A percentile compares a stretch with the other conserved stretches of the same genome.
These are phyloP conservation scores for Starmerella ratchasimensis DNA, from an alignment of 805 yeast species.

Conservation along the genomic window DNA sequence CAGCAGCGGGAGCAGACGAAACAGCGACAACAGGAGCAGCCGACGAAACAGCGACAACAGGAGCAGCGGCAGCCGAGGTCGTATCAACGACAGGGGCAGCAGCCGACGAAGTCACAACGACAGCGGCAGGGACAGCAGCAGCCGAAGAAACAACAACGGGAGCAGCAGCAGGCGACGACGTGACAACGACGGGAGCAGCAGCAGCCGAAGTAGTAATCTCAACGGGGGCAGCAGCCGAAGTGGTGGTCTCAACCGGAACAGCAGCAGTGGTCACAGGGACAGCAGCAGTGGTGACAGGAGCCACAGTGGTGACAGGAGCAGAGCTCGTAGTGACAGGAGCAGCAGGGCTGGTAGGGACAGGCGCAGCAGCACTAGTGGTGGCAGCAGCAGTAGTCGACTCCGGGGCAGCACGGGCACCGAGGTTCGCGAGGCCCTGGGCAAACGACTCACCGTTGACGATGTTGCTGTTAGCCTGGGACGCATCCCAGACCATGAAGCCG, in stretches of 20 bases:
- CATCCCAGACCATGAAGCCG: slow-evolving; percentile 80
- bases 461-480: slow-evolving; percentile 43
- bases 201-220: neutral
- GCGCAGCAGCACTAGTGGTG: slow-evolving; percentile 6
- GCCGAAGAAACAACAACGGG: neutral
- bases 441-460: slow-evolving; percentile 35
- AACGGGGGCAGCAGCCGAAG: neutral
- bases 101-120: neutral
- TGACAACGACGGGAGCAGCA: neutral
- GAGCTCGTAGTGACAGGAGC: slow-evolving; percentile 1
- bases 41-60: neutral
- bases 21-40: neutral
- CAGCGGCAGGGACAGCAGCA: neutral
- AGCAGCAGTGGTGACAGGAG: no score
- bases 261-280: neutral
- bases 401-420: slow-evolving; percentile 23
- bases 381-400: slow-evolving; percentile 10
- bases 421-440: slow-evolving; percentile 33
- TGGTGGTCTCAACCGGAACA: neutral
- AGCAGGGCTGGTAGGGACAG: slow-evolving; percentile 1
- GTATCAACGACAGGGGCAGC: neutral
- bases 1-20: neutral
- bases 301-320: no score
- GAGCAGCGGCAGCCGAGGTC: neutral
- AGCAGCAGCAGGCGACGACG: neutral